Evolutionary conservation across 78 protist genomes (phyloP), one percentile per base, ranked within the genome.

Genomic region (Isochrysis galbana): DNA sequence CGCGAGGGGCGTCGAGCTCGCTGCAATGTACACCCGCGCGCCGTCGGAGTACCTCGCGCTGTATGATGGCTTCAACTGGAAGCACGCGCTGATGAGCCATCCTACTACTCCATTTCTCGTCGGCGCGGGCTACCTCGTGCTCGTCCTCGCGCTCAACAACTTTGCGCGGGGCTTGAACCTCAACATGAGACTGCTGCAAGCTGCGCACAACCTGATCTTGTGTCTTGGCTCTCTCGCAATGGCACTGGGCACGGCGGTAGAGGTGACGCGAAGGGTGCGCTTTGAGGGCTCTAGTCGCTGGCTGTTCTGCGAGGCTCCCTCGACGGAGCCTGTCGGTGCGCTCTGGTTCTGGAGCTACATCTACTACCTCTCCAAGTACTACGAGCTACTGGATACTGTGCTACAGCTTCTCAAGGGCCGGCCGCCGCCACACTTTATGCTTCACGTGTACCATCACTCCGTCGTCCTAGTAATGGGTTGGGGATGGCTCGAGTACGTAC

Each of bases 361-460:
- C 21, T 95, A 91, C 83, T 95, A 95, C 90, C 80, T 96, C 10
- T 67, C 91, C 90, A 96, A 96, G 91, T 96, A 92, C 91, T 95
- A 95, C 74, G 97, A 96, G 82, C 92, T 95, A 5, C 86, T 96
- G 10, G 97, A 96, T 91, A 96, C 97, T 22, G 92, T 96, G 26
- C 90, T 96, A 47, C 94, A 94, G 51, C 95, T 95, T 23, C 87
- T 96, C 61, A 95, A 90, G 92, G 91, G 74, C 29, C 47, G 92
- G 14, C 41, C 54, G 92, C 89, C 89, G 38, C 89, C 89, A 14
- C 89, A 83, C 89, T 83, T 83, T 34, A 5, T n/a, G 54, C 92
- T 95, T n/a, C 96, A 96, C 54, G 95, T 95, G 38, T 96, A 94
- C 80, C 97, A 96, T 84, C 97, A 96, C 91, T 69, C 91, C 42